These are phyloP conservation scores for Jamesozyma jinghongensis DNA, from an alignment of 805 yeast genomes.

Conservation along the genomic window DNA sequence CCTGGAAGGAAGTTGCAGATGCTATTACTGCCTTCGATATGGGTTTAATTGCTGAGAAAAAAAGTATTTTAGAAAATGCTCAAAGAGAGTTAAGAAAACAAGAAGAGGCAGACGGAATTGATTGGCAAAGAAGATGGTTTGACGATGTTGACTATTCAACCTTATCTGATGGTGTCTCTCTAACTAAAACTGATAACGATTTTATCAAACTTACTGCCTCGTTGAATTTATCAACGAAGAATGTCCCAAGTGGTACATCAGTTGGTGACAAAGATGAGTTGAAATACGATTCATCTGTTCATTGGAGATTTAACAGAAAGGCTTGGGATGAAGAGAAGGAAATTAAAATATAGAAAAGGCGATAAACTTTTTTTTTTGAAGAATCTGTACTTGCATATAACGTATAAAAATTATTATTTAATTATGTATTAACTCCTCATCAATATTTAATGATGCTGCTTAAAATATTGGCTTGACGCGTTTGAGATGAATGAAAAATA, in stretches of 20 bases:
- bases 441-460: no score
- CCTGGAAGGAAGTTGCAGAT: slow-evolving; percentile 84
- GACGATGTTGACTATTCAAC: slow-evolving; percentile 37
- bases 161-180: background rate
- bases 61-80: slow-evolving; percentile 68
- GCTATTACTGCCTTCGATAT: slow-evolving; percentile 73
- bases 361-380: slow-evolving; percentile 22
- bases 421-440: no score
- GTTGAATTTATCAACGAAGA: slow-evolving; percentile 43
- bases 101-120: slow-evolving; percentile 54
- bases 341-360: slow-evolving; percentile 21
- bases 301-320: slow-evolving; percentile 60
- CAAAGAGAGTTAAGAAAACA: slow-evolving; percentile 75
- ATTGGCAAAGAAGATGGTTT: slow-evolving; percentile 85
- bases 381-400: slow-evolving; percentile 28
- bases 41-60: slow-evolving; percentile 64
- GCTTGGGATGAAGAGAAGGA: slow-evolving; percentile 55
- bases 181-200: slow-evolving; percentile 9
- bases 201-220: slow-evolving; percentile 34
- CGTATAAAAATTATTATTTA: slow-evolving; percentile 21
- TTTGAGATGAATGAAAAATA: no score
- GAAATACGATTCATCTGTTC: slow-evolving; percentile 36
- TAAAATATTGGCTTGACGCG: no score
- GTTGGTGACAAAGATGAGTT: slow-evolving; percentile 48
- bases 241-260: slow-evolving; percentile 59